Conservation (phyloP, 2,329 filamentous ascomycete species). For the Aureobasidium sp. region DNA sequence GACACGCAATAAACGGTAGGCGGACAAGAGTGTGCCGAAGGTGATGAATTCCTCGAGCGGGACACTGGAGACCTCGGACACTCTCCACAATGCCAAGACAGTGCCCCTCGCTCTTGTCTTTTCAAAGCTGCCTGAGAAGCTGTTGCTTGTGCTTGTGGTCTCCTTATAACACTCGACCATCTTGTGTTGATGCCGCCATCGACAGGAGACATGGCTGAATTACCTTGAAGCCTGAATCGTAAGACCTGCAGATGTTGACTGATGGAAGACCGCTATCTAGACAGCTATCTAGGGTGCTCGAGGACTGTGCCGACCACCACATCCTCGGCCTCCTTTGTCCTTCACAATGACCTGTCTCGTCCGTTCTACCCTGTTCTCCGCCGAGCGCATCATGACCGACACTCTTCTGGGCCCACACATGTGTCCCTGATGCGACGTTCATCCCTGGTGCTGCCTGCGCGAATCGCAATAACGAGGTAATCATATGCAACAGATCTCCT, state of each 20-base stretch:
- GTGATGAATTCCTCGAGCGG: neutral
- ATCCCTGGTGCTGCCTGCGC: too few species aligned
- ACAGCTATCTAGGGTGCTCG: neutral
- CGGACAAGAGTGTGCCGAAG: neutral
- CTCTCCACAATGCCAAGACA: conserved; percentile 8
- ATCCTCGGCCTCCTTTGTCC: too few species aligned
- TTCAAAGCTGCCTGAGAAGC: neutral
- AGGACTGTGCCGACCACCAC: neutral
- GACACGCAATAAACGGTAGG: neutral
- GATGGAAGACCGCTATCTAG: neutral
- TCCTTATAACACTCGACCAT: too few species aligned
- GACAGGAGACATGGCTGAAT: neutral
- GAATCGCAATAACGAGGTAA: too few species aligned
- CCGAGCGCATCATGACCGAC: too few species aligned
- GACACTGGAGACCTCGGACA: neutral
- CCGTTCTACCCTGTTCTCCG: neutral
- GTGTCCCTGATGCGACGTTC: too few species aligned
- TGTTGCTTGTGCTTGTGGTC: neutral
- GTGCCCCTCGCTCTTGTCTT: neutral
- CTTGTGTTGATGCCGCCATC: neutral
- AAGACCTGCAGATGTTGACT: too few species aligned
- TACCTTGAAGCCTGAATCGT: too few species aligned
- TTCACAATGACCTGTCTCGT: neutral
- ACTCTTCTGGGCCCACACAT: too few species aligned
- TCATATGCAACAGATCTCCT: too few species aligned